Percentiles rank a stretch among this genome's conserved stretches.
Evolutionary conservation across 179 eudicot species (phyloP).

Genomic region (Camellia oleifera): DNA sequence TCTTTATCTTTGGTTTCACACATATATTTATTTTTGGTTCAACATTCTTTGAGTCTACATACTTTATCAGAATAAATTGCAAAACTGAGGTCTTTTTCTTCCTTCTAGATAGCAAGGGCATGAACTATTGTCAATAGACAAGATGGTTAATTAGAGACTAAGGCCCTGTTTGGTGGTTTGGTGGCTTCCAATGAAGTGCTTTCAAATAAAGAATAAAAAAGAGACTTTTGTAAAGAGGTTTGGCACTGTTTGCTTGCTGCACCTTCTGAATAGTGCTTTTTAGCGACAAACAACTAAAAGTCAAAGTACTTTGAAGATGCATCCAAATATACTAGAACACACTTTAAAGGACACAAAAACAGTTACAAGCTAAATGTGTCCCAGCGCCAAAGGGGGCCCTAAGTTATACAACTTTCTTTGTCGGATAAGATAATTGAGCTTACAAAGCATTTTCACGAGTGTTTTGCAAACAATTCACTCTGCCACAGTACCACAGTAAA

Average conservation of each 20-base stretch:
- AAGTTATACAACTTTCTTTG: neutral
- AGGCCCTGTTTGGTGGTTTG: neutral
- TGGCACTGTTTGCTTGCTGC: neutral
- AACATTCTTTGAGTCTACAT: neutral
- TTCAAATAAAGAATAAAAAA: neutral
- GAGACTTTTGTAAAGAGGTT: neutral
- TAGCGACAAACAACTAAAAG: neutral
- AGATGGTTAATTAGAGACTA: too few relatives aligned
- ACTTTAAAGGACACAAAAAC: neutral
- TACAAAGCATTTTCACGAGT: neutral
- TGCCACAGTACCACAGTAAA: neutral
- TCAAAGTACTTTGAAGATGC: neutral
- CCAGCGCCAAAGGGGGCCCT: neutral
- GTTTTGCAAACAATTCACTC: too few relatives aligned
- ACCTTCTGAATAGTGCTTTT: neutral
- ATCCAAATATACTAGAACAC: neutral
- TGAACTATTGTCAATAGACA: neutral
- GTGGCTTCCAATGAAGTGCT: slow-evolving; percentile 1
- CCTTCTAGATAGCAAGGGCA: neutral
- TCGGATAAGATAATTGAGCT: neutral
- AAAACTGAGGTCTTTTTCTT: neutral
- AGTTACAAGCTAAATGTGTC: neutral
- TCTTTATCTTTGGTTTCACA: neutral
- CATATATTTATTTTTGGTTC: neutral
- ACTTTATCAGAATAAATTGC: neutral